These are phyloP conservation scores for Albatrellus ellisii DNA, from an alignment of 768 basidiomycete species.

Conservation along the genomic window DNA sequence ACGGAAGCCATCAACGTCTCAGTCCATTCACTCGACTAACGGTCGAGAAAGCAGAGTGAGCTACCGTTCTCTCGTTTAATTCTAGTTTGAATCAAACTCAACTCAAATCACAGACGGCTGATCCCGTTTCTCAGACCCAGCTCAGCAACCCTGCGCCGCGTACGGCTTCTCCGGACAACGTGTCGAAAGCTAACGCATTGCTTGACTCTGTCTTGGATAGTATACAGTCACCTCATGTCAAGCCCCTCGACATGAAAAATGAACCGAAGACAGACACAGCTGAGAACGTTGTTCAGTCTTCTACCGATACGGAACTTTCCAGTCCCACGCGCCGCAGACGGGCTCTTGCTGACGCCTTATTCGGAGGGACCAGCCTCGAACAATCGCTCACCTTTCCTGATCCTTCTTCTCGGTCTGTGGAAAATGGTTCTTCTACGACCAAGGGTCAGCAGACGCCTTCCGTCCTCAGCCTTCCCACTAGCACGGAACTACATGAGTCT, in stretches of 20 bases:
- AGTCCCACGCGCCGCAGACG: constrained; percentile 42
- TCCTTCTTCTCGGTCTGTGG: constrained; percentile 1
- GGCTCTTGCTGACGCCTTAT: constrained; percentile 64
- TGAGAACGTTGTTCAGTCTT: constrained; percentile 24
- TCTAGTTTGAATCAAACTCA: neutral
- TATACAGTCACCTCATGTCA: constrained; percentile 23
- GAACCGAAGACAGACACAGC: constrained; percentile 13
- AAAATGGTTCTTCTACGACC: neutral
- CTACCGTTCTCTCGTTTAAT: neutral
- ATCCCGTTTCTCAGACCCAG: constrained; percentile 38
- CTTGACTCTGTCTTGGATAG: constrained; percentile 49
- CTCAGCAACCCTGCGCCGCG: constrained; percentile 10
- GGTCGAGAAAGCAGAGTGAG: constrained; percentile 33
- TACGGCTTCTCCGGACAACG: constrained; percentile 30
- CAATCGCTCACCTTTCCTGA: constrained; percentile 20
- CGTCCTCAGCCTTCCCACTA: neutral
- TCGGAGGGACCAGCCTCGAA: constrained; percentile 36
- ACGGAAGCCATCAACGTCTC: constrained; percentile 72
- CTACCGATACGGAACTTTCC: constrained; percentile 20
- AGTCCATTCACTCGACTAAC: constrained; percentile 65
- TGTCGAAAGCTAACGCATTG: constrained; percentile 48
- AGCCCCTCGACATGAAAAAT: constrained; percentile 7
- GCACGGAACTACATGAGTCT: neutral
- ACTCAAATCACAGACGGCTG: constrained; percentile 35
- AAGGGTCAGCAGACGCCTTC: neutral